Evolutionary conservation across 2,329 filamentous ascomycete species (phyloP).

Genomic region (Alternaria tenuissima): DNA sequence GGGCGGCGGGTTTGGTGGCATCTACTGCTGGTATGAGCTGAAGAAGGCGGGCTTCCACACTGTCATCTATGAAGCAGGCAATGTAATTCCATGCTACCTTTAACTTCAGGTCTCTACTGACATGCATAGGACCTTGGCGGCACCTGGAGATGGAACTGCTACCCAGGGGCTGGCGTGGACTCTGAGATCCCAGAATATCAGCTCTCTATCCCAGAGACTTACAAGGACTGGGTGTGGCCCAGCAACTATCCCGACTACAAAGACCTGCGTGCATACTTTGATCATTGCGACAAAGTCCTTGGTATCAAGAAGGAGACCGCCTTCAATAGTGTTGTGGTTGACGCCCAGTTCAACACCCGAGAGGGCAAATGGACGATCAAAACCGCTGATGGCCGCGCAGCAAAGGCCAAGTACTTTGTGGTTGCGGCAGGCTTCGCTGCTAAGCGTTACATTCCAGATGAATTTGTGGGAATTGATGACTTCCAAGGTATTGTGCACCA

Average conservation of each 20-base stretch:
- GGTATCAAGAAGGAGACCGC: conserved; percentile 61
- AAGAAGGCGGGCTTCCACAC: conserved; percentile 18
- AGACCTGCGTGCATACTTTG: conserved; percentile 64
- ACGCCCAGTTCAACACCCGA: conserved; percentile 56
- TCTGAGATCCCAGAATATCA: conserved; percentile 54
- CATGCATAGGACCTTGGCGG: background rate
- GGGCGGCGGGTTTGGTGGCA: conserved; percentile 47
- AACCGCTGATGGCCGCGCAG: conserved; percentile 57
- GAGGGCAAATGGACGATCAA: conserved; percentile 58
- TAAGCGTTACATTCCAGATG: conserved; percentile 63
- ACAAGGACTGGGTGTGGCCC: conserved; percentile 61
- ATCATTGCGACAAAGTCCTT: conserved; percentile 62
- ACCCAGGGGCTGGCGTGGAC: conserved; percentile 52
- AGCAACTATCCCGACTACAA: conserved; percentile 58
- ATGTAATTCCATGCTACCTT: background rate
- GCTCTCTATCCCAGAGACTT: conserved; percentile 53
- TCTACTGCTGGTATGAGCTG: conserved; percentile 36
- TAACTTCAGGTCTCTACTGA: background rate
- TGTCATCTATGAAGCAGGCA: conserved; percentile 1
- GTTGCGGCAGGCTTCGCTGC: conserved; percentile 63
- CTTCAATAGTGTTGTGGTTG: conserved; percentile 62
- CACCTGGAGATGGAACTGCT: conserved; percentile 1
- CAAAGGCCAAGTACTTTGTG: conserved; percentile 59
- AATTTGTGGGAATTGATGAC: conserved; percentile 62
- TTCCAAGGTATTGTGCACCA: conserved; percentile 67